Evolutionary conservation across 2,329 filamentous ascomycete species (phyloP).

Genomic region (Pyricularia sp.): DNA sequence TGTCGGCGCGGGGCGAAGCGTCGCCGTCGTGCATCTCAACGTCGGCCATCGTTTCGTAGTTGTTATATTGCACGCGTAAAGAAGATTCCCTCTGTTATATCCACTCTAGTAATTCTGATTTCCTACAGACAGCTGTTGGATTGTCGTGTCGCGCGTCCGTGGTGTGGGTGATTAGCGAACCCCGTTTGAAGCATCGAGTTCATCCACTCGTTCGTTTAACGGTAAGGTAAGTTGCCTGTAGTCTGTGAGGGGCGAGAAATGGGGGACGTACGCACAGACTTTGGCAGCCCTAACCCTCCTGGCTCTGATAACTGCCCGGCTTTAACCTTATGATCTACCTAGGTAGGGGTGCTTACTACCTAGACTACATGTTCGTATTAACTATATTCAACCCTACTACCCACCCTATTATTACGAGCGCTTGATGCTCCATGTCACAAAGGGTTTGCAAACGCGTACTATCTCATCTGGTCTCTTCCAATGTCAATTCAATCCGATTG

Average conservation of each 20-base stretch:
- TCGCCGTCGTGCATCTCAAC: constrained; percentile 23
- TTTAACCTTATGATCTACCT: too few relatives aligned
- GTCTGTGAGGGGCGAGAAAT: neutral
- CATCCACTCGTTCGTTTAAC: too few relatives aligned
- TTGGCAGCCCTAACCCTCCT: neutral
- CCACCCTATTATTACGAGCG: too few relatives aligned
- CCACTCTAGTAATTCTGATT: neutral
- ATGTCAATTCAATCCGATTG: neutral
- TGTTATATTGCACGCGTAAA: neutral
- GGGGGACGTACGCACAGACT: neutral
- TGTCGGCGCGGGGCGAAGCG: constrained; percentile 5
- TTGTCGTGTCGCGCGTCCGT: neutral
- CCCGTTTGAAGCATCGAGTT: neutral
- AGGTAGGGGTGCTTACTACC: too few relatives aligned
- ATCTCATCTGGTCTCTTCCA: neutral
- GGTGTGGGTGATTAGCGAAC: neutral
- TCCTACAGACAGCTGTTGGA: neutral
- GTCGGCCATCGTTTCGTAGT: constrained; percentile 9
- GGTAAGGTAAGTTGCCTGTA: too few relatives aligned
- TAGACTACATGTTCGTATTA: too few relatives aligned
- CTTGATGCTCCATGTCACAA: too few relatives aligned
- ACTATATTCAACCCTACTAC: too few relatives aligned
- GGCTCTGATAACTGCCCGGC: too few relatives aligned
- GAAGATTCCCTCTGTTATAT: neutral
- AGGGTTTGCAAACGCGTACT: neutral